Evolutionary conservation across 345 rosid genomes (phyloP).

Genomic region (Acer negundo): DNA sequence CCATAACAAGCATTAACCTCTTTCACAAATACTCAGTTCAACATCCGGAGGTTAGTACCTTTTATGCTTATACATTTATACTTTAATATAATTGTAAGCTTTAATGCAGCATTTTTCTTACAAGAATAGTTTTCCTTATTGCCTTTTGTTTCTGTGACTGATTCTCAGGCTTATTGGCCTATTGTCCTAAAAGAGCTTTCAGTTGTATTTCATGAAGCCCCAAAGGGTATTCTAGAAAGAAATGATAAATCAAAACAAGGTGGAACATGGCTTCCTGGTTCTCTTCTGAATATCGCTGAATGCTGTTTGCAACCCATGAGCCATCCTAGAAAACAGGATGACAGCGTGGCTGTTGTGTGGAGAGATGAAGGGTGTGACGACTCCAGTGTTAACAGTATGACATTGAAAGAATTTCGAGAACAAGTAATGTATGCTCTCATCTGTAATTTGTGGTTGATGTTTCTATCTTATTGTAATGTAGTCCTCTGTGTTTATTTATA

Average conservation of each 20-base stretch:
- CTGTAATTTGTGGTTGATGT: neutral
- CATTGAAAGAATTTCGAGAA: constrained; percentile 64
- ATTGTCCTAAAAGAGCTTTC: constrained; percentile 65
- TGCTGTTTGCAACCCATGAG: constrained; percentile 66
- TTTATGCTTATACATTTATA: neutral
- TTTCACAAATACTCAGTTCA: constrained; percentile 61
- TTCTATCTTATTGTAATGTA: neutral
- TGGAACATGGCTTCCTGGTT: constrained; percentile 82
- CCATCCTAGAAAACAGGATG: constrained; percentile 58
- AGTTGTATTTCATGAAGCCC: constrained; percentile 51
- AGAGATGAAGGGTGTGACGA: constrained; percentile 68
- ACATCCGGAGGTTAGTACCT: constrained; percentile 60
- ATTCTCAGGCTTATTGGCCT: constrained; percentile 71
- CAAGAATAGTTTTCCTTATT: constrained; percentile 8
- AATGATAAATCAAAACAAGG: constrained; percentile 46
- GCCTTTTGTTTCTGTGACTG: constrained; percentile 8
- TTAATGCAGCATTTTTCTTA: neutral
- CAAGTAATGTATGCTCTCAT: constrained; percentile 70
- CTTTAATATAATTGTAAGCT: neutral
- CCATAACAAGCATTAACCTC: constrained; percentile 64
- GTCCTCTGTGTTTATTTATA: neutral
- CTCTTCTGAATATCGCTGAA: constrained; percentile 74
- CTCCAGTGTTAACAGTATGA: constrained; percentile 48
- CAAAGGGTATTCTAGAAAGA: constrained; percentile 70
- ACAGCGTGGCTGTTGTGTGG: constrained; percentile 72